Base-by-base conservation (phyloP, 768 basidiomycete species). In the Termitomyces eurrhizus region DNA sequence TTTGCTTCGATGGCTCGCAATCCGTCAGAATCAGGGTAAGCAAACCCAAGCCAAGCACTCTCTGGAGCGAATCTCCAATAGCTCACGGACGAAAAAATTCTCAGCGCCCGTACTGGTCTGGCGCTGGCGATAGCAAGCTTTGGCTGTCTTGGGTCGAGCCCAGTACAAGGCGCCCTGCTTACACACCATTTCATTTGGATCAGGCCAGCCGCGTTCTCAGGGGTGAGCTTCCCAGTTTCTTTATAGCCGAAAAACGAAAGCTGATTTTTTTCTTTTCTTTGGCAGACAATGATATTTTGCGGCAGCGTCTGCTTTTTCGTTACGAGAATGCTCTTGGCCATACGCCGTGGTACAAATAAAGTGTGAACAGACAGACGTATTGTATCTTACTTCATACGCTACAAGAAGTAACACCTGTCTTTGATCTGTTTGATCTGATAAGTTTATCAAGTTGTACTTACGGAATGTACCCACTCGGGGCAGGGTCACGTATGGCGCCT, bases 21-120 rank as follows among this genome's bases (percentile, higher is more conserved):
- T 18, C 74, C 73, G 13, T 57, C 62, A 18, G 76, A 78, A 66
- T 66, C 73, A 35, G 76, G 76, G 77, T 77, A 64, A 33, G 73
- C 0, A n/a, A 18, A 8, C 21, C 3, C 4, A 41, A 18, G 1
- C 29, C 29, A 5, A 21, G 21, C 21, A 21, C 21, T 46, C 12
- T 26, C 24, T 26, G 6, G 21, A 14, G 8, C 26, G 21, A n/a
- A 26, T 6, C 9, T n/a, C n/a, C 1, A 32, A 4, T 37, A 16
- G 18, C 33, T 44, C 13, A 50, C 41, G 60, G 41, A 53, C 18
- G 36, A 0, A 37, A 0, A 37, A 37, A 24, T 24, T 14, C 37
- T 4, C 49, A 77, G 77, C 24, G 74, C 73, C 35, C 73, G 76
- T 14, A 67, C 73, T 9, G 76, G 78, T 29, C 64, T 78, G 7